phyloP scores from a whole-genome alignment of 176 grass and related monocot species.

The Juncus effusus region DNA sequence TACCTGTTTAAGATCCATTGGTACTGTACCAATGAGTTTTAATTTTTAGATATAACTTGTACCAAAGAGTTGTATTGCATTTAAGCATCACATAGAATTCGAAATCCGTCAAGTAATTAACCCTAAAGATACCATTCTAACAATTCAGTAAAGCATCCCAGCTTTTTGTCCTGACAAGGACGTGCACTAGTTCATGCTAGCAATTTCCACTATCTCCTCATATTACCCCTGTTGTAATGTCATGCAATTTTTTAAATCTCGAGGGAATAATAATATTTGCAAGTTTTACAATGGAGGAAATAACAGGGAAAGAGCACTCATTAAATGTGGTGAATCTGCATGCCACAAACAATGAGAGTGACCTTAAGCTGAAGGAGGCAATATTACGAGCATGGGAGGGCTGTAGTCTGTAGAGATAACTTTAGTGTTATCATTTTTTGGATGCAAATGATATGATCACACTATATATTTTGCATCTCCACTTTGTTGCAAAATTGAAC shows the following conservation, averaged over 20 bases:
- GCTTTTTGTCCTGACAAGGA: conserved; percentile 65
- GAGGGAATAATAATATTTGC: neutral
- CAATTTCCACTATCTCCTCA: conserved; percentile 28
- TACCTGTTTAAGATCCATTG: neutral
- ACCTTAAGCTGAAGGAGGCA: conserved; percentile 42
- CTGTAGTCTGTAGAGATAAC: conserved; percentile 28
- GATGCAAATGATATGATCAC: neutral
- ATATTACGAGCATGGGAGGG: conserved; percentile 35
- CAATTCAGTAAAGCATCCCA: conserved; percentile 33
- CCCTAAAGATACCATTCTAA: too few species aligned
- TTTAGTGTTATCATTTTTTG: neutral
- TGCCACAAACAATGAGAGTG: conserved; percentile 45
- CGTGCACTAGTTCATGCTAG: conserved; percentile 37
- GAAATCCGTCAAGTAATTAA: too few species aligned
- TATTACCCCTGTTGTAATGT: neutral
- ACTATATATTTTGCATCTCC: neutral
- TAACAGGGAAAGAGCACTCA: conserved; percentile 2
- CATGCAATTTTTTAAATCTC: neutral
- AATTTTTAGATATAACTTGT: neutral
- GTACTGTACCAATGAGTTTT: neutral
- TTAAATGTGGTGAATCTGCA: conserved; percentile 22
- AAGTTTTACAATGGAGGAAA: neutral
- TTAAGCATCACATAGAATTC: too few species aligned
- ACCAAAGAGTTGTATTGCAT: conserved; percentile 3
- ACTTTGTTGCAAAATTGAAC: neutral